phyloP scores from a whole-genome alignment of 2,329 filamentous ascomycete species.

The Zymoseptoria passerinii region DNA sequence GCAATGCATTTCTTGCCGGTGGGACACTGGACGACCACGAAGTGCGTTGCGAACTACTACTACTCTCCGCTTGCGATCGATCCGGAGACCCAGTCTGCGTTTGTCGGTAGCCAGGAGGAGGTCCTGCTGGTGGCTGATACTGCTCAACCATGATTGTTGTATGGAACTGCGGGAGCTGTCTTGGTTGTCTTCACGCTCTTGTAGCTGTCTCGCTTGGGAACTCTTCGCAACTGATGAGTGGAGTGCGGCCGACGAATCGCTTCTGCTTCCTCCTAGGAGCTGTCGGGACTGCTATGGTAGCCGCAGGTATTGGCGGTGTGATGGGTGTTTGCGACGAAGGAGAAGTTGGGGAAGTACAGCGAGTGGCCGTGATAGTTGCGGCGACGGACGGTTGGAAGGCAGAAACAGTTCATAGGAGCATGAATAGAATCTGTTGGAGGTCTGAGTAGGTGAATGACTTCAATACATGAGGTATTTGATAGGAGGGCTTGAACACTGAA shows the following conservation, averaged over 20 bases:
- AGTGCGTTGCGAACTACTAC: conserved; percentile 2
- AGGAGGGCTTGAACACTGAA: too few relatives aligned
- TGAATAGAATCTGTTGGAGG: neutral
- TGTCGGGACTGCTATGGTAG: neutral
- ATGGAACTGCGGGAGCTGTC: conserved; percentile 8
- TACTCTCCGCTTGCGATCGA: conserved; percentile 4
- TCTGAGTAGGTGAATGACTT: too few relatives aligned
- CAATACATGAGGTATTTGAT: too few relatives aligned
- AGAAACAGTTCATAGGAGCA: conserved; percentile 10
- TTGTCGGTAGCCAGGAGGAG: conserved; percentile 14
- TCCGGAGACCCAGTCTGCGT: conserved; percentile 10
- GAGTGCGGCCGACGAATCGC: neutral
- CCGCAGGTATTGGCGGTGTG: conserved; percentile 1
- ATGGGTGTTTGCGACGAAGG: conserved; percentile 15
- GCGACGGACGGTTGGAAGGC: conserved; percentile 1
- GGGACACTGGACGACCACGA: conserved; percentile 1
- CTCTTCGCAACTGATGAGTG: neutral
- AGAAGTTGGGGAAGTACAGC: conserved; percentile 21
- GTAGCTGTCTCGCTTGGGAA: neutral
- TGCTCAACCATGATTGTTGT: conserved; percentile 9
- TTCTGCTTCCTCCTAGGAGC: neutral
- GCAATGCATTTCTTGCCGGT: conserved; percentile 7
- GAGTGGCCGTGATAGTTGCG: neutral
- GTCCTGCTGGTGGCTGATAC: conserved; percentile 14
- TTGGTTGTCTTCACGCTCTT: conserved; percentile 6